A percentile compares a stretch with the other conserved stretches of the same genome.
Evolutionary conservation across 2,329 filamentous ascomycete species (phyloP).

Genomic region (Aureobasidium sp.): DNA sequence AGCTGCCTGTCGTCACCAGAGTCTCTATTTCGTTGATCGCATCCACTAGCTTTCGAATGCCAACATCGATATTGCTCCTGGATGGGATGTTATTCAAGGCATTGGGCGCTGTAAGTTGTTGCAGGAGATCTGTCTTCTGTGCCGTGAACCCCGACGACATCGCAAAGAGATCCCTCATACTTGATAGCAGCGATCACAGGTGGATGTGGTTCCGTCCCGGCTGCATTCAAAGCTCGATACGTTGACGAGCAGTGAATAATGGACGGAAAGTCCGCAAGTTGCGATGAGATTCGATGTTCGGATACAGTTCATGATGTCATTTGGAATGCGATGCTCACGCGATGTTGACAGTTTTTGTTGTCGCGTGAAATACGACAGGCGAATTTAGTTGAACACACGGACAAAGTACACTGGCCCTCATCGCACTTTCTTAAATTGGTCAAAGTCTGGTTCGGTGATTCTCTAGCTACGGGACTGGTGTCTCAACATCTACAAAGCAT

Average conservation of each 20-base stretch:
- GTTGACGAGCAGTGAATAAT: too few relatives aligned
- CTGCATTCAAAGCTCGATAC: not conserved
- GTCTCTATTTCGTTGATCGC: conserved; percentile 68
- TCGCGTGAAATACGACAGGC: not conserved
- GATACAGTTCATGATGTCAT: conserved; percentile 5
- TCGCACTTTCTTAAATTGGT: conserved; percentile 8
- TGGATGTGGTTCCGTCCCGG: not conserved
- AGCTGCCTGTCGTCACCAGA: conserved; percentile 87
- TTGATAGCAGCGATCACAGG: not conserved
- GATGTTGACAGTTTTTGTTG: not conserved
- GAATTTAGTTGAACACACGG: not conserved
- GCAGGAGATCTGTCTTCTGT: conserved; percentile 66
- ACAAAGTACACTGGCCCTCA: not conserved
- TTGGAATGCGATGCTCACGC: conserved; percentile 1
- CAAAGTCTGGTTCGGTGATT: conserved; percentile 7
- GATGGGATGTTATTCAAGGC: conserved; percentile 70
- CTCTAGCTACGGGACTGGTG: conserved; percentile 1
- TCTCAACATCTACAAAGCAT: not conserved
- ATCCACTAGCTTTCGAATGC: conserved; percentile 67
- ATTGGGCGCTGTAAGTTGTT: conserved; percentile 58
- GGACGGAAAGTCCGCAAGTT: not conserved
- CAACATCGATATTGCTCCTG: conserved; percentile 77
- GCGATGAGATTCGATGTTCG: not conserved
- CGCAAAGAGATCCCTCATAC: not conserved
- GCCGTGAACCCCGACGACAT: conserved; percentile 26